These are phyloP conservation scores for Phialophora expanda DNA, from an alignment of 2,329 filamentous ascomycete species.

Conservation along the genomic window DNA sequence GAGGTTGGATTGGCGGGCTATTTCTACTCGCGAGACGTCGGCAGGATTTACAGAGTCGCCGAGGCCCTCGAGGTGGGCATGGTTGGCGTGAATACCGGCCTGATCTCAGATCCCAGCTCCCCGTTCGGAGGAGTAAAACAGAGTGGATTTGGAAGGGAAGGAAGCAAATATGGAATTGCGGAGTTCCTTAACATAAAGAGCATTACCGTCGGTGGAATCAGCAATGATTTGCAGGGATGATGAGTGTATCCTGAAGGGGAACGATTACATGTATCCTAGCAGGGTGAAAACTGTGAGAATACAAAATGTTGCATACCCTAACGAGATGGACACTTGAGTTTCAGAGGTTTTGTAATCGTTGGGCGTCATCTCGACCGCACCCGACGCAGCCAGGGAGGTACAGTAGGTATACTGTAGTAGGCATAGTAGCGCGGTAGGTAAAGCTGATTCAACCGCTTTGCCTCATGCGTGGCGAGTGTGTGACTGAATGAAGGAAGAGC, in stretches of 20 bases:
- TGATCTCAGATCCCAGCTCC: slow-evolving; percentile 60
- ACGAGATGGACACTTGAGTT: neutral
- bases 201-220: slow-evolving; percentile 68
- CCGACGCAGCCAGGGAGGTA: neutral
- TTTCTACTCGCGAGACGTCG: slow-evolving; percentile 75
- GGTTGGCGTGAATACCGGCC: slow-evolving; percentile 72
- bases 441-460: no score
- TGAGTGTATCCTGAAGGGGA: neutral
- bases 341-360: neutral
- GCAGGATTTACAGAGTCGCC: slow-evolving; percentile 64
- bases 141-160: slow-evolving; percentile 80
- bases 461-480: no score
- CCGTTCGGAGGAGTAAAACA: slow-evolving; percentile 82
- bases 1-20: slow-evolving; percentile 92
- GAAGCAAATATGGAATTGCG: slow-evolving; percentile 71
- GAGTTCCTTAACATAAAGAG: slow-evolving; percentile 79
- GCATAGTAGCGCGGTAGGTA: no score
- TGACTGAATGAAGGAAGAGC: no score
- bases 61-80: slow-evolving; percentile 61
- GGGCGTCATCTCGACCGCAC: neutral
- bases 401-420: no score
- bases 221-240: slow-evolving; percentile 59
- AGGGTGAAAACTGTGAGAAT: neutral
- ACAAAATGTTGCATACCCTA: neutral
- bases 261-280: neutral